A percentile compares a stretch with the other conserved stretches of the same genome.
Evolutionary conservation across 768 basidiomycete genomes (phyloP).

Genomic region (Phylloporus sp.): DNA sequence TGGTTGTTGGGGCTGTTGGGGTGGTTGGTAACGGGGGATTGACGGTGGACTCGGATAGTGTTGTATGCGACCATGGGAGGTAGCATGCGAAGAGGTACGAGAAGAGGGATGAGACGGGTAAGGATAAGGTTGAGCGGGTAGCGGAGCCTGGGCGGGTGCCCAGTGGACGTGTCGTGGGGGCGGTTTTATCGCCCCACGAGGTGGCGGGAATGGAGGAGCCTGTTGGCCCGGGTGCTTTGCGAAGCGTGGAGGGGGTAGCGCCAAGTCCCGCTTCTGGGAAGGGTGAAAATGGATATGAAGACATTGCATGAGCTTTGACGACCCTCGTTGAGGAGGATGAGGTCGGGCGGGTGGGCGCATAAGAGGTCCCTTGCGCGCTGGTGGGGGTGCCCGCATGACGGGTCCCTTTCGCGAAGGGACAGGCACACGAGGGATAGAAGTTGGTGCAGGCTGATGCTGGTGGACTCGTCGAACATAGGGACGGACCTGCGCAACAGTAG

Average conservation of each 20-base stretch:
- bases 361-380: constrained; percentile 15
- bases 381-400: constrained; percentile 6
- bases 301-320: constrained; percentile 17
- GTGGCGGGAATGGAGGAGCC: constrained; percentile 20
- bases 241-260: constrained; percentile 5
- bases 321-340: constrained; percentile 9
- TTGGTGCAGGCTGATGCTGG: constrained; percentile 6
- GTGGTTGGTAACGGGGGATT: constrained; percentile 20
- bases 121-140: constrained; percentile 23
- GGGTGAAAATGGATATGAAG: constrained; percentile 27
- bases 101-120: constrained; percentile 20
- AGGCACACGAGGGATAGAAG: constrained; percentile 10
- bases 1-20: constrained; percentile 2
- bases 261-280: constrained; percentile 17
- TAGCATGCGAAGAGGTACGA: constrained; percentile 5
- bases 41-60: not conserved
- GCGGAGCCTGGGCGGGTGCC: constrained; percentile 27
- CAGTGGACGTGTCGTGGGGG: constrained; percentile 26
- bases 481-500: constrained; percentile 13
- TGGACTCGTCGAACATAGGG: constrained; percentile 18
- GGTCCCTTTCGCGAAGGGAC: constrained; percentile 15
- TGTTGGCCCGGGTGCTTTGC: constrained; percentile 6
- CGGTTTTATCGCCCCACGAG: constrained; percentile 13
- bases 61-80: constrained; percentile 4
- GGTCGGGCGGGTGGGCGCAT: constrained; percentile 7